These are phyloP conservation scores for Eucalyptus fibrosa DNA, from an alignment of 345 rosid genomes.

Conservation along the genomic window DNA sequence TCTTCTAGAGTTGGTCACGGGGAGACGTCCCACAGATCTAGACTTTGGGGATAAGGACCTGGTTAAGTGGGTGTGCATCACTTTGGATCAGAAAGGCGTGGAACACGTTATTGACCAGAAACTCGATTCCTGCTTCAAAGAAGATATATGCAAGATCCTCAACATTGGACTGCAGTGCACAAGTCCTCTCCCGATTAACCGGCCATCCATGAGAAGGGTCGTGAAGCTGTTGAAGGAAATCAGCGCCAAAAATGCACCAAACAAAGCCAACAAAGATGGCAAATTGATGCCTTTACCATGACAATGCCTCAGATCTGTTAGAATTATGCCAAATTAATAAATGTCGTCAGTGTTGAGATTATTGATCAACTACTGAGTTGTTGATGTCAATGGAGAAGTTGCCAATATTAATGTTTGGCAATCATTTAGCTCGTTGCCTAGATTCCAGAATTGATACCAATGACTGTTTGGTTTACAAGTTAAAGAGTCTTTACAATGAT, in stretches of 20 bases:
- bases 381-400: too few relatives aligned
- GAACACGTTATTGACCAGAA: conserved; percentile 76
- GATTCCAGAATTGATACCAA: too few relatives aligned
- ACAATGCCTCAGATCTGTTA: conserved; percentile 53
- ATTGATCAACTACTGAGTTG: too few relatives aligned
- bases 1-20: conserved; percentile 78
- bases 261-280: conserved; percentile 44
- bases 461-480: too few relatives aligned
- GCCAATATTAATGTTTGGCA: too few relatives aligned
- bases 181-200: conserved; percentile 78
- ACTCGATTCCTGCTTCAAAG: conserved; percentile 69
- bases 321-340: too few relatives aligned
- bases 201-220: conserved; percentile 94
- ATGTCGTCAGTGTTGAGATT: too few relatives aligned
- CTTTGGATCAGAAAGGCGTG: conserved; percentile 65
- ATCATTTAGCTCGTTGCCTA: too few relatives aligned
- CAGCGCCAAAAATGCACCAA: conserved; percentile 20
- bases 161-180: conserved; percentile 85
- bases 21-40: conserved; percentile 65
- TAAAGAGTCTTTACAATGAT: too few relatives aligned
- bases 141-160: conserved; percentile 74
- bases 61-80: conserved; percentile 87
- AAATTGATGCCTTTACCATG: conserved; percentile 77
- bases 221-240: conserved; percentile 81
- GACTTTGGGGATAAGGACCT: conserved; percentile 83